A percentile compares a stretch with the other conserved stretches of the same genome.
Evolutionary conservation across 1,139 yeast genomes (phyloP).

Genomic region (Pneumocystis oryctolagi): DNA sequence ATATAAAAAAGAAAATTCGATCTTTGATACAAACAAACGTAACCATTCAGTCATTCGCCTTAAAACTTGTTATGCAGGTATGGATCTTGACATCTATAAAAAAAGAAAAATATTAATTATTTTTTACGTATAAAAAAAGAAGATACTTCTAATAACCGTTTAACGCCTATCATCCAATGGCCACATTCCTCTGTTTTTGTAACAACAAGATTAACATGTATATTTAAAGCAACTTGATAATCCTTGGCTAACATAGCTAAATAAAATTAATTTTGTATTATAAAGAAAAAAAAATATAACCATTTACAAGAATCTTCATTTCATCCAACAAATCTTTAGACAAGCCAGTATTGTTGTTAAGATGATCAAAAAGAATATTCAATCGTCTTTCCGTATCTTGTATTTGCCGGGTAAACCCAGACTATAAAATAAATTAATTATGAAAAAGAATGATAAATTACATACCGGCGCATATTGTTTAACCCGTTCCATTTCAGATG

Average conservation of each 20-base stretch:
- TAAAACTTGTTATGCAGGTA: background rate
- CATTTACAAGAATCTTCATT: constrained; percentile 22
- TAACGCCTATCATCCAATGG: constrained; percentile 86
- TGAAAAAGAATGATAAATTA: background rate
- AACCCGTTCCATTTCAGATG: constrained; percentile 41
- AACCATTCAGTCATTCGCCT: background rate
- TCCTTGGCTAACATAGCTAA: constrained; percentile 38
- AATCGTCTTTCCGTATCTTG: constrained; percentile 73
- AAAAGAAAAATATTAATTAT: background rate
- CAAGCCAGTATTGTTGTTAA: constrained; percentile 52
- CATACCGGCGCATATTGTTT: constrained; percentile 56
- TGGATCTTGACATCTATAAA: background rate
- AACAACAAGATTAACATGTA: constrained; percentile 43
- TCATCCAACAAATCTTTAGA: constrained; percentile 34
- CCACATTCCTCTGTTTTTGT: constrained; percentile 64
- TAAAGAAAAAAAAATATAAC: constrained; percentile 10
- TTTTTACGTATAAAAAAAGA: background rate
- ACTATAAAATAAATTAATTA: constrained; percentile 4
- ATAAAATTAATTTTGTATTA: constrained; percentile 19
- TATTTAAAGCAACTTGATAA: constrained; percentile 42
- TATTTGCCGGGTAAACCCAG: constrained; percentile 56
- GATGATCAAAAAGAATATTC: constrained; percentile 59
- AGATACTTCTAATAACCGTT: constrained; percentile 19
- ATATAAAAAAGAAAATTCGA: background rate
- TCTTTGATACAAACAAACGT: background rate